A percentile compares a stretch with the other conserved stretches of the same genome.
phyloP scores from a whole-genome alignment of 805 yeast species.

The Debaryomyces tyrocola region DNA sequence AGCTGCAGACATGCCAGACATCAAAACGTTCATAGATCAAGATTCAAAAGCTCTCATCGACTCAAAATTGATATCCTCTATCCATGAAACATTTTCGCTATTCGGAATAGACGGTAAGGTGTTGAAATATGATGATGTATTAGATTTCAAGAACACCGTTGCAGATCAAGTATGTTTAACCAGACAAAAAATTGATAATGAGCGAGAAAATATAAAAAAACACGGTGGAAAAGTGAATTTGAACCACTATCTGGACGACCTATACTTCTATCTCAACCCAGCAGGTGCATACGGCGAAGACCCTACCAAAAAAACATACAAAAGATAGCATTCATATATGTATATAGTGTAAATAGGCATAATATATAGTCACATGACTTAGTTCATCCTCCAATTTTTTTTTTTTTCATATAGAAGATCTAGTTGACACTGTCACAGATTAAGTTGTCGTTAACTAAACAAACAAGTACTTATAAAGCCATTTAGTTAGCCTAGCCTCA shows the following conservation, averaged over 20 bases:
- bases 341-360: not conserved
- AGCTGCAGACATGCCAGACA: not conserved
- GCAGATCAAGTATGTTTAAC: not conserved
- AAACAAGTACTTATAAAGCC: too few relatives aligned
- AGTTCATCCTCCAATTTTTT: conserved; percentile 2
- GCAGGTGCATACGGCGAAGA: not conserved
- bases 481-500: too few relatives aligned
- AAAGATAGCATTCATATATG: not conserved
- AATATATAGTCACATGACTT: conserved; percentile 1
- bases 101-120: conserved; percentile 32
- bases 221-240: not conserved
- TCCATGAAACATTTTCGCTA: conserved; percentile 16
- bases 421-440: not conserved
- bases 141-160: conserved; percentile 14
- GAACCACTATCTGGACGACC: not conserved
- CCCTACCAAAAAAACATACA: not conserved
- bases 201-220: not conserved
- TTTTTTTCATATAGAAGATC: not conserved
- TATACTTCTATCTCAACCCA: conserved; percentile 1
- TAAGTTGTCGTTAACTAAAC: too few relatives aligned
- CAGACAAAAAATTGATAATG: conserved; percentile 1
- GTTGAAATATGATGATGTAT: conserved; percentile 16
- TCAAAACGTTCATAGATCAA: not conserved
- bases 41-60: conserved; percentile 12
- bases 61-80: conserved; percentile 15